Evolutionary conservation across 2,329 filamentous ascomycete genomes (phyloP).

Genomic region (Mycosphaerella arachidis): DNA sequence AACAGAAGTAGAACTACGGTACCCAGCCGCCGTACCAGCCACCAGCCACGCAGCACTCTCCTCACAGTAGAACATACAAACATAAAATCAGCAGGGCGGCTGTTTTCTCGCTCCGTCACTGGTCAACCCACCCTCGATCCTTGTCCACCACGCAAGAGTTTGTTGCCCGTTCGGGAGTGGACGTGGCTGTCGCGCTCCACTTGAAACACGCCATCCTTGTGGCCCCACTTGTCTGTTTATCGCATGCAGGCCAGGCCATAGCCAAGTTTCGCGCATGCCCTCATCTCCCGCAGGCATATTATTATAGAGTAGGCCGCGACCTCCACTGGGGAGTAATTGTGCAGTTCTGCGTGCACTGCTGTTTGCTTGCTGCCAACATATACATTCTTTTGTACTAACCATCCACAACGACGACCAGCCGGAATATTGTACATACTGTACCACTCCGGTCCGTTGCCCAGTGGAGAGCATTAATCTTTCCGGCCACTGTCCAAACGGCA

Average conservation of each 20-base stretch:
- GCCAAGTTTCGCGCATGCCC: slow-evolving; percentile 13
- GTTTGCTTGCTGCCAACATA: not conserved
- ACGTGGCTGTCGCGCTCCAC: slow-evolving; percentile 6
- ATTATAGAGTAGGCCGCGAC: not conserved
- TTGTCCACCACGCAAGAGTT: not conserved
- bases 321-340: not conserved
- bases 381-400: not conserved
- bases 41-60: not conserved
- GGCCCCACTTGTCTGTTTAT: slow-evolving; percentile 10
- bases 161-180: slow-evolving; percentile 1
- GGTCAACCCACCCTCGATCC: not conserved
- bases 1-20: not conserved
- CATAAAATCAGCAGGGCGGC: not conserved
- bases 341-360: not conserved
- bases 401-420: not conserved
- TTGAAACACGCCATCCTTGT: slow-evolving; percentile 11
- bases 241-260: slow-evolving; percentile 8
- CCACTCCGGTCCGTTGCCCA: not conserved
- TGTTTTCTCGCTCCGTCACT: not conserved
- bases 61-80: not conserved
- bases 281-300: slow-evolving; percentile 16
- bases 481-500: not conserved
- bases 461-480: not conserved
- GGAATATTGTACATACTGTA: not conserved
- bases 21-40: not conserved